Percentiles rank a stretch among this genome's conserved stretches.
phyloP scores from a whole-genome alignment of 1,284 basidiomycete genomes.

The Hemileccinum hortonii region DNA sequence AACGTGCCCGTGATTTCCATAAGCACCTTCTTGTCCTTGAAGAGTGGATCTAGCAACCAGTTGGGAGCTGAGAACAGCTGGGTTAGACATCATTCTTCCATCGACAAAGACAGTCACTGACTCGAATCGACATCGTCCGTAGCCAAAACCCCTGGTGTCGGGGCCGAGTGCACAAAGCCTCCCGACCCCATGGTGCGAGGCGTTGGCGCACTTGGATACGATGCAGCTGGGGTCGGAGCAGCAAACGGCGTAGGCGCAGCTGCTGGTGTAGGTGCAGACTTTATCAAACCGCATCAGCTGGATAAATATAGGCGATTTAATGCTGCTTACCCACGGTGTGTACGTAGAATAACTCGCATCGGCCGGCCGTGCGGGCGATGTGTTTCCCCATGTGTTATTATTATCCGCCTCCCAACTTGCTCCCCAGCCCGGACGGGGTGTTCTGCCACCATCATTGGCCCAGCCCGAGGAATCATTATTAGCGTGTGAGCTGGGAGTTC shows the following conservation, averaged over 20 bases:
- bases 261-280: conserved; percentile 57
- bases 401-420: conserved; percentile 27
- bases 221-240: conserved; percentile 34
- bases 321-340: conserved; percentile 35
- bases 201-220: conserved; percentile 37
- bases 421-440: conserved; percentile 34
- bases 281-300: conserved; percentile 2
- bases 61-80: conserved; percentile 14
- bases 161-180: conserved; percentile 27
- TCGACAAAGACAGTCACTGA: conserved; percentile 8
- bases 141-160: conserved; percentile 34
- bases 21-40: conserved; percentile 45
- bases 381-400: conserved; percentile 27
- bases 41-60: conserved; percentile 27
- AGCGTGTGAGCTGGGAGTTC: conserved; percentile 60
- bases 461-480: conserved; percentile 27
- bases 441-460: conserved; percentile 39
- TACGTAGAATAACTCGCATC: conserved; percentile 29
- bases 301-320: neutral
- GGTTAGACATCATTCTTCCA: conserved; percentile 1
- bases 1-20: conserved; percentile 52
- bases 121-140: conserved; percentile 30
- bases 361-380: conserved; percentile 39
- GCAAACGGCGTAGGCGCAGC: conserved; percentile 52
- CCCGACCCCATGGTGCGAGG: conserved; percentile 33